Evolutionary conservation across 306 rosid genomes (phyloP), one percentile per base, ranked within the genome.

Genomic region (Vicia sativa): DNA sequence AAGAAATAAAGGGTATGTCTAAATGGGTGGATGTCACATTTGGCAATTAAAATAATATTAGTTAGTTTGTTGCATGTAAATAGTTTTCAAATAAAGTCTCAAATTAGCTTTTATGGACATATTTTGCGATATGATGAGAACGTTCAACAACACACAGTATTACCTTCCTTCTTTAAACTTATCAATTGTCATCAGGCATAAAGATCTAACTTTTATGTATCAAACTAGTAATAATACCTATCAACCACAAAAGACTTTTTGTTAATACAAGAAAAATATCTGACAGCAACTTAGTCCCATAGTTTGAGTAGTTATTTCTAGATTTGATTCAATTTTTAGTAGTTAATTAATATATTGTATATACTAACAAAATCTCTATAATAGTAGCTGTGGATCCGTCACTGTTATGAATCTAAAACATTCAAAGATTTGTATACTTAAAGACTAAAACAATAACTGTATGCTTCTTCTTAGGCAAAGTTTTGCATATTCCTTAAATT

Each of bases 181-280:
- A n/a, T n/a, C n/a, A n/a, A n/a, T n/a, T n/a, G n/a, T n/a, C n/a
- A n/a, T n/a, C n/a, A n/a, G n/a, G n/a, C n/a, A n/a, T n/a, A n/a
- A n/a, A n/a, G n/a, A n/a, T n/a, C n/a, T n/a, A n/a, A n/a, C n/a
- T n/a, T n/a, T n/a, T n/a, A n/a, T n/a, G n/a, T n/a, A n/a, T n/a
- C n/a, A n/a, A n/a, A n/a, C n/a, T n/a, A n/a, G n/a, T n/a, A n/a
- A 83, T 62, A 54, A 90, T 84, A 67, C 98, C 98, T 93, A 89
- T 34, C 78, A 70, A 46, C 58, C 74, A 74, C 16, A 67, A 59
- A 62, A 71, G 35, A 3, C 37, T 3, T 45, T 35, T 34, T n/a
- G 25, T 77, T 71, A 39, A 16, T 34, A 7, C 6, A 9, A 29
- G 59, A 44, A 43, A 13, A 0, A 50, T 14, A 16, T 11, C 49